These are phyloP conservation scores for Dipteronia dyeriana DNA, from an alignment of 345 rosid genomes.

Conservation along the genomic window DNA sequence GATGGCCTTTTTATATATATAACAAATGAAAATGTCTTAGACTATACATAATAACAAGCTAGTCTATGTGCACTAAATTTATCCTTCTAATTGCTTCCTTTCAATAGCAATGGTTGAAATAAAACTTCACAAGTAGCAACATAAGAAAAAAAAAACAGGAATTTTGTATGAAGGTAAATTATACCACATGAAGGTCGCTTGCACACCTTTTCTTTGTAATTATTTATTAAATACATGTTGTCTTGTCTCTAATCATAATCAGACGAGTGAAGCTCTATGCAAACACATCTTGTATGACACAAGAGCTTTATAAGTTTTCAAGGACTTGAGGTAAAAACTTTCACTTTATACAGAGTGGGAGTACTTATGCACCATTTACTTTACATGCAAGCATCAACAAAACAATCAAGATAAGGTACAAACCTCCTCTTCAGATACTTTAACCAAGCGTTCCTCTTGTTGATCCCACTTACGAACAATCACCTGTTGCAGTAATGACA, in stretches of 20 bases:
- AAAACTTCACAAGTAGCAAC: background rate
- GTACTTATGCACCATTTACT: background rate
- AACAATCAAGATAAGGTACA: slow-evolving; percentile 10
- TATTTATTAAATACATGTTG: background rate
- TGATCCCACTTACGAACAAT: slow-evolving; percentile 78
- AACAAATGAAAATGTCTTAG: background rate
- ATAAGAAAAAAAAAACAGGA: background rate
- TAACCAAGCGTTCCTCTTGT: slow-evolving; percentile 65
- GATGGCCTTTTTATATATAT: background rate
- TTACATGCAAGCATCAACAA: background rate
- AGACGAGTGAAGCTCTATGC: background rate
- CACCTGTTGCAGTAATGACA: slow-evolving; percentile 47
- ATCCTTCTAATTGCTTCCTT: background rate
- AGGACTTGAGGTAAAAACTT: background rate
- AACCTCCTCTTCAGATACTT: slow-evolving; percentile 86
- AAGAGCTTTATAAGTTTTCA: background rate
- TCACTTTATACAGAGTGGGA: background rate
- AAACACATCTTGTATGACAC: background rate
- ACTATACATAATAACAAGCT: background rate
- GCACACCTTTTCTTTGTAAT: background rate
- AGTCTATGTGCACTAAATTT: background rate
- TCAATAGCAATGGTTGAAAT: too few species aligned
- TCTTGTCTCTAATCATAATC: background rate
- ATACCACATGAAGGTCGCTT: background rate
- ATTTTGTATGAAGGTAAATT: background rate